Evolutionary conservation across 2,329 filamentous ascomycete genomes (phyloP).

Genomic region (Cercospora zeina): DNA sequence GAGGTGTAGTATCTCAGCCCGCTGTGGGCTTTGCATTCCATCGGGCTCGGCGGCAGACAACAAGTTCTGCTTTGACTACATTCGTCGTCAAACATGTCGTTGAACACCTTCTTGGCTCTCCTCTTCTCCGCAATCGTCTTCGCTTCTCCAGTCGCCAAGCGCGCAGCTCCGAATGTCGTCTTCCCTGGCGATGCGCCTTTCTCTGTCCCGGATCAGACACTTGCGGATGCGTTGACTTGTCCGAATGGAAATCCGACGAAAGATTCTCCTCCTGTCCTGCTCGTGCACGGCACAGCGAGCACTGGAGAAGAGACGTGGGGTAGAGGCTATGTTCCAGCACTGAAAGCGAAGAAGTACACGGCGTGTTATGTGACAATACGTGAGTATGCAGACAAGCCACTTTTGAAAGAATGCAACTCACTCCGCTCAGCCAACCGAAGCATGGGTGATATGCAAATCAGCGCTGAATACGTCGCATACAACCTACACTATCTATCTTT

Average conservation of each 20-base stretch:
- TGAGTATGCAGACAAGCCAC: conserved; percentile 15
- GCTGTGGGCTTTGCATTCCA: conserved; percentile 7
- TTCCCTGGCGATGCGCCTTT: conserved; percentile 38
- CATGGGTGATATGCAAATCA: conserved; percentile 40
- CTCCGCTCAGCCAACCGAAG: conserved; percentile 28
- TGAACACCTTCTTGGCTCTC: conserved; percentile 17
- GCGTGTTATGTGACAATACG: conserved; percentile 38
- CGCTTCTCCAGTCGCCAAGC: conserved; percentile 26
- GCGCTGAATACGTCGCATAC: conserved; percentile 38
- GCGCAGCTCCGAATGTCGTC: conserved; percentile 28
- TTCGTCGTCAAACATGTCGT: conserved; percentile 21
- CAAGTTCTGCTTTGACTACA: background rate
- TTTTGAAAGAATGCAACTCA: background rate
- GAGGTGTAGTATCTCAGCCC: background rate
- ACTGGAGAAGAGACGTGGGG: conserved; percentile 37
- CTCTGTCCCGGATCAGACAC: conserved; percentile 28
- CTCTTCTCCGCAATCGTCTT: conserved; percentile 15
- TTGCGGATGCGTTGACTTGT: conserved; percentile 36
- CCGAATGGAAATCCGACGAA: conserved; percentile 35
- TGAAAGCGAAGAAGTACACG: conserved; percentile 35
- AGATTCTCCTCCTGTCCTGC: conserved; percentile 33
- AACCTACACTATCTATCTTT: conserved; percentile 35
- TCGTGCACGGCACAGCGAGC: conserved; percentile 37
- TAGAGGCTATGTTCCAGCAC: conserved; percentile 36
- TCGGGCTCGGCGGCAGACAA: background rate